A percentile compares a stretch with the other conserved stretches of the same genome.
Conservation (phyloP, 768 basidiomycete species). For the Exidia glandulosa region DNA sequence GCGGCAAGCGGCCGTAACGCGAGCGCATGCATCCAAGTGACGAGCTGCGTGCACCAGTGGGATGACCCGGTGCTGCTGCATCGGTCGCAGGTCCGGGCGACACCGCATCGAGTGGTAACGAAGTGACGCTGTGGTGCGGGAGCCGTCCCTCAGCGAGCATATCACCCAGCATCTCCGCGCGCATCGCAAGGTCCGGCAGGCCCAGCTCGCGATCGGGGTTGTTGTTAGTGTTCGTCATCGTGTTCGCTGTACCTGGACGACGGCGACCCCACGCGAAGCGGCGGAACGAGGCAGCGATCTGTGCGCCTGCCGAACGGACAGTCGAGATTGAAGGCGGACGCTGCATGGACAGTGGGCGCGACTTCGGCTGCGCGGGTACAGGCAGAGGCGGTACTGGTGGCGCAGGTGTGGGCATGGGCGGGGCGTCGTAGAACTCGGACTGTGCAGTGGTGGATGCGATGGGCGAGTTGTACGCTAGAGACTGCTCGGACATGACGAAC, state of each 20-base stretch:
- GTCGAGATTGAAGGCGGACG: background rate
- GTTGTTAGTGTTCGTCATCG: background rate
- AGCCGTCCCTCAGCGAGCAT: slow-evolving; percentile 43
- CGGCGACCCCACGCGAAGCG: background rate
- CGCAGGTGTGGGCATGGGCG: background rate
- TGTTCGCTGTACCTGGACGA: background rate
- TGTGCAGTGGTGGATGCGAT: background rate
- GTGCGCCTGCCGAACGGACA: background rate
- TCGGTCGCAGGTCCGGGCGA: slow-evolving; percentile 11
- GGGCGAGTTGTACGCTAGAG: background rate
- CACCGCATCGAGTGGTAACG: background rate
- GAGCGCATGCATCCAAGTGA: slow-evolving; percentile 1
- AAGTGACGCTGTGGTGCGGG: slow-evolving; percentile 35
- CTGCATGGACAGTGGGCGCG: background rate
- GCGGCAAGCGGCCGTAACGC: slow-evolving; percentile 3
- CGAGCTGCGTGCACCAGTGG: slow-evolving; percentile 6
- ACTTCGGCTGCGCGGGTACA: background rate
- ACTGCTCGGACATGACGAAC: background rate
- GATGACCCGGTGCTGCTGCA: slow-evolving; percentile 3
- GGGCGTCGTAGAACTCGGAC: background rate
- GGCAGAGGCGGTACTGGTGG: background rate
- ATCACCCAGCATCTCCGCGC: slow-evolving; percentile 36
- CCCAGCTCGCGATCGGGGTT: background rate
- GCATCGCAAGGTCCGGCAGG: slow-evolving; percentile 41
- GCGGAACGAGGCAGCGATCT: background rate